These are phyloP conservation scores for Secale cereale DNA, from an alignment of 176 grass and related monocot species.

Conservation along the genomic window DNA sequence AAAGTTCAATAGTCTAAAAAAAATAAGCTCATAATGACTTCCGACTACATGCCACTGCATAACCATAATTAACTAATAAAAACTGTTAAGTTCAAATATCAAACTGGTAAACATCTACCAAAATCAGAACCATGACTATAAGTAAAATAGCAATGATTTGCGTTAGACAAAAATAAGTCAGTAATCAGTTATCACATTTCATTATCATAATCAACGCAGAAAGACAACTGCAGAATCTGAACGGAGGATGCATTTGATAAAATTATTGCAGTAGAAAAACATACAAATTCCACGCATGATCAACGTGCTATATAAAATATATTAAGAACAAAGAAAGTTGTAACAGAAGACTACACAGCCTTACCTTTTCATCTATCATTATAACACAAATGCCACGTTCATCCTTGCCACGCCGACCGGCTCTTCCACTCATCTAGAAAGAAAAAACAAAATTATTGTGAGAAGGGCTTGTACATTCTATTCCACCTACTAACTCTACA, in stretches of 20 bases:
- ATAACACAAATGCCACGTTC: constrained; percentile 95
- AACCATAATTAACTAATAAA: neutral
- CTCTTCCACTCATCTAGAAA: constrained; percentile 98
- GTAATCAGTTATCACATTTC: neutral
- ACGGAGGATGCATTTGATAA: neutral
- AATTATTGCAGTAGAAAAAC: constrained; percentile 20
- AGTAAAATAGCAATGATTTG: neutral
- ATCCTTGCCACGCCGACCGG: constrained; percentile 95
- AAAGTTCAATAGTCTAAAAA: constrained; percentile 13
- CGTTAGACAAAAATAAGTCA: neutral
- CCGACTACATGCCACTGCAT: neutral
- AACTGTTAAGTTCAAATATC: neutral
- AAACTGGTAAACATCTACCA: constrained; percentile 1
- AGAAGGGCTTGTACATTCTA: constrained; percentile 16
- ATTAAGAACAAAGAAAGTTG: constrained; percentile 23
- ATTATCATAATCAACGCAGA: constrained; percentile 10
- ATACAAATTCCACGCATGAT: neutral
- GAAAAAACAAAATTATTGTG: constrained; percentile 25
- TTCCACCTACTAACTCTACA: constrained; percentile 11
- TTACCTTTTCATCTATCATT: constrained; percentile 98
- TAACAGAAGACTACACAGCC: neutral
- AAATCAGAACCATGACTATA: neutral
- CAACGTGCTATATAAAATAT: neutral
- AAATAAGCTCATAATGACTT: neutral
- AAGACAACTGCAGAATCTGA: neutral